Base-by-base conservation (phyloP, 225 moss, liverwort and hornwort species). In the Antitrichia curtipendula region DNA sequence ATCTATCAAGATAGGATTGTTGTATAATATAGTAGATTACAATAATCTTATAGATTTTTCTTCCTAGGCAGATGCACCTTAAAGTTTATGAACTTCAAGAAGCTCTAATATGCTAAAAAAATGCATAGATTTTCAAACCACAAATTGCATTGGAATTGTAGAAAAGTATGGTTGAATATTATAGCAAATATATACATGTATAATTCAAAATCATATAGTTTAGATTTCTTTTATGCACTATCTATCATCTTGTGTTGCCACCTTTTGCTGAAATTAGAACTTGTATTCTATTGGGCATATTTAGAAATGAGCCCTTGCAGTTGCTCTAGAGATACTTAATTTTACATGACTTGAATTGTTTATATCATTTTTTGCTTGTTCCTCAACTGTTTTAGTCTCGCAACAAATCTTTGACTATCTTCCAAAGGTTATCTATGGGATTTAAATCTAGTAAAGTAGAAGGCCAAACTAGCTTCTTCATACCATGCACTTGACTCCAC, bases 261-360 rank as follows among this genome's bases (percentile, higher is more conserved):
- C 16, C 9, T 0, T 70, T 27, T 2, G 2, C 0, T 15, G 3
- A 41, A 25, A 16, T 27, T 27, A 5, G 0, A 71, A 0, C 16
- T 27, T 43, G 2, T 27, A 71, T 43, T 27, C 6, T 27, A n/a
- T 16, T 71, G 3, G 4, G 5, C 3, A 43, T 27, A 27, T 16
- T 43, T 6, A 41, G 8, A 40, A 69, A 69, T 41, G 40, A 69
- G 25, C 6, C 1, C 13, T 23, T 68, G 38, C 0, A 68, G 1
- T 23, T 40, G 2, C 2, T 41, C 0, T 69, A 41, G 0, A 40
- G 41, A 69, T 25, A 5, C 0, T 40, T 25, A 6, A 25, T 70
- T 6, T 15, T 3, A 25, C 25, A 41, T 0, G 0, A 1, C 16
- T 15, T 25, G 25, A 6, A 70, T 15, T 69, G 0, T 25, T 70